Evolutionary conservation across 2,329 filamentous ascomycete genomes (phyloP).

Genomic region (Alternaria atra): DNA sequence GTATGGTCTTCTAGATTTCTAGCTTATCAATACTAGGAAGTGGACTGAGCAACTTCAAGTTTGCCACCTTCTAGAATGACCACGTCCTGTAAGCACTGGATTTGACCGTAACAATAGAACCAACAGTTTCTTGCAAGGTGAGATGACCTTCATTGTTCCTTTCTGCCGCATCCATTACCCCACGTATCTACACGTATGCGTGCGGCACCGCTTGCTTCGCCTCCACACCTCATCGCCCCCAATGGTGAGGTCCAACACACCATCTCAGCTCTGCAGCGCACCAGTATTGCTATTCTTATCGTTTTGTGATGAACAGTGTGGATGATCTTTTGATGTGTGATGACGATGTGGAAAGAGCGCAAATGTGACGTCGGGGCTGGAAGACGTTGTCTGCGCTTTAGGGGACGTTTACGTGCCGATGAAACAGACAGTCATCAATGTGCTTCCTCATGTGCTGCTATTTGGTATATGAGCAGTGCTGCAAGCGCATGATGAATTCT

Average conservation of each 20-base stretch:
- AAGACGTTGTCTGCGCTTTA: background rate
- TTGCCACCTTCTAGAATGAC: background rate
- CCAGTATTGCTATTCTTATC: background rate
- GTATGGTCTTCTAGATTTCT: background rate
- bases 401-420: background rate
- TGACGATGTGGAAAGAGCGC: background rate
- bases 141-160: background rate
- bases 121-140: background rate
- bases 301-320: background rate
- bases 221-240: background rate
- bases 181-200: background rate
- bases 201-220: slow-evolving; percentile 4
- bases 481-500: background rate
- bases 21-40: background rate
- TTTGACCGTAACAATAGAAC: background rate
- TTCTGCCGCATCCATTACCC: background rate
- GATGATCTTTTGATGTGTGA: background rate
- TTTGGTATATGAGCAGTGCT: background rate
- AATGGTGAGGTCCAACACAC: background rate
- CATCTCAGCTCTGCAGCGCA: background rate
- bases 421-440: background rate
- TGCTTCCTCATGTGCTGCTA: background rate
- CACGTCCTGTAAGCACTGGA: background rate
- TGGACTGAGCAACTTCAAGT: background rate
- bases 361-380: background rate